phyloP scores from a whole-genome alignment of 805 yeast species.

The Wickerhamiella azyma region DNA sequence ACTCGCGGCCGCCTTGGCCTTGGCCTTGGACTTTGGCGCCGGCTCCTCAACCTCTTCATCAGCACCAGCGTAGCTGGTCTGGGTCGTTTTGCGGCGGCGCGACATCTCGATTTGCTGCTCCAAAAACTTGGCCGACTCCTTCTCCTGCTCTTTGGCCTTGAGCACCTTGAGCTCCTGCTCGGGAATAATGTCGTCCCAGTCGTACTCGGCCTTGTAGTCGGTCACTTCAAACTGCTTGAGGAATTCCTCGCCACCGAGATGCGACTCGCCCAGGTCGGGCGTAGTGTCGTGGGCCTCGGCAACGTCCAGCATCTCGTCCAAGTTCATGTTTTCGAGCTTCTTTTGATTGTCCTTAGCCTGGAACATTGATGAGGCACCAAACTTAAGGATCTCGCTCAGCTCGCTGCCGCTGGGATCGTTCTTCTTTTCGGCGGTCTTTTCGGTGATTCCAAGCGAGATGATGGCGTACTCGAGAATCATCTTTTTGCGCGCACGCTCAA shows the following conservation, averaged over 20 bases:
- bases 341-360: conserved; percentile 89
- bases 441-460: conserved; percentile 89
- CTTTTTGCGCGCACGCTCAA: conserved; percentile 93
- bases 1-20: conserved; percentile 23
- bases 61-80: conserved; percentile 57
- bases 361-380: conserved; percentile 98
- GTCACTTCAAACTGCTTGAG: conserved; percentile 95
- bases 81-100: conserved; percentile 65
- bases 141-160: conserved; percentile 81
- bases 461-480: conserved; percentile 98
- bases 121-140: conserved; percentile 72
- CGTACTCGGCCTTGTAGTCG: conserved; percentile 94
- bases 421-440: conserved; percentile 43
- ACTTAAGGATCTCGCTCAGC: conserved; percentile 81
- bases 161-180: conserved; percentile 78
- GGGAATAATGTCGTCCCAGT: conserved; percentile 98
- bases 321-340: conserved; percentile 84
- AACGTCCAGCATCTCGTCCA: conserved; percentile 89
- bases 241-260: conserved; percentile 95
- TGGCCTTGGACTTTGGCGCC: conserved; percentile 11
- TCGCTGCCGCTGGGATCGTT: conserved; percentile 58
- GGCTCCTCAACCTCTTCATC: conserved; percentile 35
- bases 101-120: conserved; percentile 83
- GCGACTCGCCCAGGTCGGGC: conserved; percentile 94
- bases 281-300: conserved; percentile 97